These are phyloP conservation scores for Citrullus mucosospermus DNA, from an alignment of 306 rosid species.

Conservation along the genomic window DNA sequence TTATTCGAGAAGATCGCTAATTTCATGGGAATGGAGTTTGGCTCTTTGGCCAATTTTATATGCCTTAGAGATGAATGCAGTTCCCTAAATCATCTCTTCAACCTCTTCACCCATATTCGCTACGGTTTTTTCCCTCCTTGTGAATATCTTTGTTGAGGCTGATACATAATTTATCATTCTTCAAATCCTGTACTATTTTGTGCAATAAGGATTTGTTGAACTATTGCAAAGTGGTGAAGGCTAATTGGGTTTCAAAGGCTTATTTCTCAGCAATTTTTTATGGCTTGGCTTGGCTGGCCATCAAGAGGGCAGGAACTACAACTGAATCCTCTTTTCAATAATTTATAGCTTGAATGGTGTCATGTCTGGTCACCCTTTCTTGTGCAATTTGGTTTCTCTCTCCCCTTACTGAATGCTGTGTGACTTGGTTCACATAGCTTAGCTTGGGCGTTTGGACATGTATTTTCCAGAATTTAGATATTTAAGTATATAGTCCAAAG, in stretches of 20 bases:
- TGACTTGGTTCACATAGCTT: too few species aligned
- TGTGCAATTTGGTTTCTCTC: too few species aligned
- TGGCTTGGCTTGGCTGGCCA: too few species aligned
- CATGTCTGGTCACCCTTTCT: too few species aligned
- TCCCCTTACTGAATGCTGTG: too few species aligned
- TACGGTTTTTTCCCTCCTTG: not conserved
- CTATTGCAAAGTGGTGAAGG: not conserved
- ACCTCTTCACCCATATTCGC: conserved; percentile 18
- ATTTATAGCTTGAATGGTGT: too few species aligned
- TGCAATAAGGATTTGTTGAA: not conserved
- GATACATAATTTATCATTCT: conserved; percentile 13
- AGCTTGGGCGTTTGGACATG: not conserved
- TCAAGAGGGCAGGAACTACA: too few species aligned
- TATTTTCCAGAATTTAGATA: not conserved
- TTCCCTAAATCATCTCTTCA: conserved; percentile 41
- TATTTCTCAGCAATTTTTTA: not conserved
- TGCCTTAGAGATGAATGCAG: conserved; percentile 90
- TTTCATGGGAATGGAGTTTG: conserved; percentile 69
- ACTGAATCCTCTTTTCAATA: too few species aligned
- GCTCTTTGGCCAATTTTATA: conserved; percentile 49
- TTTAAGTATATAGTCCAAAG: not conserved
- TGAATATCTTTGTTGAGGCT: conserved; percentile 25
- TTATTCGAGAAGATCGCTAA: not conserved
- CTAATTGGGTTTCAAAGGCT: not conserved
- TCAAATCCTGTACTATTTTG: not conserved